Conservation (phyloP, 2,329 filamentous ascomycete genomes). For the Penicillium sp. region DNA sequence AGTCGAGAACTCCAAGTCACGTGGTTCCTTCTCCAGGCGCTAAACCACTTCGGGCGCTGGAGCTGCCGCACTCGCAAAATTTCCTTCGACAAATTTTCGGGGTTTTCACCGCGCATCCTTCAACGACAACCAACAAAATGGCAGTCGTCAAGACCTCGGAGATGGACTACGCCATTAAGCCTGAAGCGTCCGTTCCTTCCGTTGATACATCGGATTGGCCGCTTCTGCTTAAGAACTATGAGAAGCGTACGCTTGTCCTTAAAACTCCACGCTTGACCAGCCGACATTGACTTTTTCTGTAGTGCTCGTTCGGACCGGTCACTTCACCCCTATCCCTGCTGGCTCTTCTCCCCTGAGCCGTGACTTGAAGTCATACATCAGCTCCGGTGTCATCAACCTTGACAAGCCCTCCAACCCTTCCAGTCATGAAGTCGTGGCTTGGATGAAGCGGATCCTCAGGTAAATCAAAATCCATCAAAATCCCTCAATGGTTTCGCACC, state of each 20-base stretch:
- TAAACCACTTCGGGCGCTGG: conserved; percentile 22
- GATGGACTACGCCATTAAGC: conserved; percentile 86
- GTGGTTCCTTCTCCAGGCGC: conserved; percentile 6
- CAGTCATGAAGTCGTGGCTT: conserved; percentile 97
- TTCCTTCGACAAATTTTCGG: conserved; percentile 27
- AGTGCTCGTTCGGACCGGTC: conserved; percentile 87
- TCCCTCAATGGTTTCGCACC: not conserved
- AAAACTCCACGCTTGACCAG: conserved; percentile 12
- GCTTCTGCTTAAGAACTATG: conserved; percentile 92
- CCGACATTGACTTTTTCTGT: conserved; percentile 14
- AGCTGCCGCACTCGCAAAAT: conserved; percentile 32
- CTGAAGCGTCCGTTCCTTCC: conserved; percentile 73
- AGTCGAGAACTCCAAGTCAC: conserved; percentile 14
- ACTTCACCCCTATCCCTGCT: conserved; percentile 95
- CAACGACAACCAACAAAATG: conserved; percentile 32
- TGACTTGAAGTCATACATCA: conserved; percentile 95
- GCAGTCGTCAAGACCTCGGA: conserved; percentile 58
- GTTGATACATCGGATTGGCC: conserved; percentile 90
- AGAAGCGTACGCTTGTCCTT: conserved; percentile 67
- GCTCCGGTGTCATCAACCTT: conserved; percentile 96
- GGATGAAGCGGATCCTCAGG: conserved; percentile 97
- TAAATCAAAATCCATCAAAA: conserved; percentile 43
- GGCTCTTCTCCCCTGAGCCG: conserved; percentile 89
- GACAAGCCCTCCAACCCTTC: conserved; percentile 97
- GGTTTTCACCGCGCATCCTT: conserved; percentile 22